Evolutionary conservation across 1,139 yeast genomes (phyloP).

Genomic region (Debaryomyces singareniensis): DNA sequence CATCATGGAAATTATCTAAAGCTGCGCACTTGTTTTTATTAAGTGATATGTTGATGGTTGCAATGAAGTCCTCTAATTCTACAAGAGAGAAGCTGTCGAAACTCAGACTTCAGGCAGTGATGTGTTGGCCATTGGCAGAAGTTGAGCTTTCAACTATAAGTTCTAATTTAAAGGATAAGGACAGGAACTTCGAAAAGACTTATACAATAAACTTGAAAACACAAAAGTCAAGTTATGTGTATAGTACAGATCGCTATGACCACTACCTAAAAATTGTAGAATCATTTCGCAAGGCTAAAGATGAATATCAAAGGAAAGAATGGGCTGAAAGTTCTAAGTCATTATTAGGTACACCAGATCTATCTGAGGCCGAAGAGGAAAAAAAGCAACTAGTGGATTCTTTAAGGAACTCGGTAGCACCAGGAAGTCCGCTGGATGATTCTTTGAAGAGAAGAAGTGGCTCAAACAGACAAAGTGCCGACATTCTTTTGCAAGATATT

Average conservation of each 20-base stretch:
- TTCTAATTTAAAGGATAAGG: conserved; percentile 8
- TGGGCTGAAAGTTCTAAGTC: conserved; percentile 32
- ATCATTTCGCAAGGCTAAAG: conserved; percentile 59
- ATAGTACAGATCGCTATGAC: conserved; percentile 58
- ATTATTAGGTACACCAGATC: conserved; percentile 10
- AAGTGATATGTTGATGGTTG: conserved; percentile 73
- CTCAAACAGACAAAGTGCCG: conserved; percentile 29
- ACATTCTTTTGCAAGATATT: conserved; percentile 43
- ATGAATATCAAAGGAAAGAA: conserved; percentile 48
- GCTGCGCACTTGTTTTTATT: conserved; percentile 72
- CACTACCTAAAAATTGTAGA: conserved; percentile 53
- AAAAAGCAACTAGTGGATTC: conserved; percentile 37
- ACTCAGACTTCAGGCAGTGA: conserved; percentile 57
- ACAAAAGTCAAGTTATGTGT: conserved; percentile 48
- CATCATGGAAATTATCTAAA: conserved; percentile 78
- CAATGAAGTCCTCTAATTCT: conserved; percentile 47
- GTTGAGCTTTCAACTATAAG: conserved; percentile 44
- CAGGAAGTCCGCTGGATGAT: conserved; percentile 21
- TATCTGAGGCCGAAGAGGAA: conserved; percentile 23
- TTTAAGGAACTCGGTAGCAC: conserved; percentile 30
- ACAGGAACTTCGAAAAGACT: conserved; percentile 18
- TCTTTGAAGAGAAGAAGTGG: conserved; percentile 23
- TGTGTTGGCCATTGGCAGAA: conserved; percentile 73
- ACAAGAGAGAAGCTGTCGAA: conserved; percentile 20
- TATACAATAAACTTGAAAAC: conserved; percentile 44